Evolutionary conservation across 108 stramenopile genomes (phyloP), one percentile per base, ranked within the genome.

Genomic region (Discostella pseudostelligera): DNA sequence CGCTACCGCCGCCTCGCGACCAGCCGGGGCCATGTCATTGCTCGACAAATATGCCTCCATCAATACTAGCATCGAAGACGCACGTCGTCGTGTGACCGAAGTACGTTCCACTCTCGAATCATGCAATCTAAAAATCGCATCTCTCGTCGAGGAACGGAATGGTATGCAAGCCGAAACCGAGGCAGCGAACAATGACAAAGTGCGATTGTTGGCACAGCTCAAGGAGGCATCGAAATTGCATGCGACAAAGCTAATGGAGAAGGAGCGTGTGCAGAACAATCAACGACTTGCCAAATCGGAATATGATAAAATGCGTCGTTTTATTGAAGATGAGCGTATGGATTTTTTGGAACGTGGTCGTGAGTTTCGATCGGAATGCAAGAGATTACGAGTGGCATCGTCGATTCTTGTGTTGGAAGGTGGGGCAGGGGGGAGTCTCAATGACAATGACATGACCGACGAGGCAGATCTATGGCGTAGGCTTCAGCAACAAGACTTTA

Each of bases 31-130:
- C 39, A 70, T 78, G 77, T 78, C 77, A 59, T 59, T 78, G 29
- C 58, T 78, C 35, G 77, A 78, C 59, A 78, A 78, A 57, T 78
- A 78, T 54, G 65, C 77, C 11, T 39, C 64, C 42, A 78, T 78
- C 54, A 78, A 78, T 48, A 25, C 67, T 8, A 62, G 64, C 66
- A 78, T 78, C 55, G 77, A 78, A 43, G 65, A 71, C 9, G 65
- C 77, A 0, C 64, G 77, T 17, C 57, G 64, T 3, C 65, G 56
- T 21, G 70, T 67, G 59, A 43, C 64, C 44, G 42, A 57, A 16
- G 21, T 69, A 21, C 76, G 69, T 20, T 39, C 69, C 20, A 7
- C 12, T 2, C 43, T 70, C 43, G 76, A 78, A 56, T 37, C 50
- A 7, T 61, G 40, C 24, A 56, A 70, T 24, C 26, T 21, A n/a